Evolutionary conservation across 192 early-diverging fungal species (phyloP).

Genomic region (Rhizophlyctis rosea): DNA sequence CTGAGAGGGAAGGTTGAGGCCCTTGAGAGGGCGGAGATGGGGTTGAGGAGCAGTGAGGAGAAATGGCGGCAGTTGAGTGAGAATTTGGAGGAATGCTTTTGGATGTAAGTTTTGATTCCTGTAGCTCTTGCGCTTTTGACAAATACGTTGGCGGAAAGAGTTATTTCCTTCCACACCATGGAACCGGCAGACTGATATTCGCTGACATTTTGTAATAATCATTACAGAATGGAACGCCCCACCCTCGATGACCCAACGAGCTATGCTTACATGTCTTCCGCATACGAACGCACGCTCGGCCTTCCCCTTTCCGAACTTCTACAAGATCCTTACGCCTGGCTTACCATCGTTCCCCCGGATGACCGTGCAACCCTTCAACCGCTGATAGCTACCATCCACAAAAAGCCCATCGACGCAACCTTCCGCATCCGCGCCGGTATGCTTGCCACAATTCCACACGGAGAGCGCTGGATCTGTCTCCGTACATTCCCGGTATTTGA

Average conservation of each 20-base stretch:
- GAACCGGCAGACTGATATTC: no score
- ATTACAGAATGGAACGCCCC: no score
- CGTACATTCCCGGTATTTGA: constrained; percentile 8
- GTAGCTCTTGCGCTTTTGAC: no score
- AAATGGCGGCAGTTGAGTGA: constrained; percentile 22
- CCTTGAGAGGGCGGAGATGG: constrained; percentile 5
- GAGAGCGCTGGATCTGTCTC: constrained; percentile 10
- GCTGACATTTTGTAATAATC: no score
- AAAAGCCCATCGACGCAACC: constrained; percentile 11
- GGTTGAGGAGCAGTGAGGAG: constrained; percentile 23
- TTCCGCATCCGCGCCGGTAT: constrained; percentile 20
- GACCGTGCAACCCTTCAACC: neutral
- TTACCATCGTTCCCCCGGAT: constrained; percentile 3
- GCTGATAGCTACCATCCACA: constrained; percentile 7
- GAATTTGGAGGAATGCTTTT: constrained; percentile 18
- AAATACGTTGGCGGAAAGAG: no score
- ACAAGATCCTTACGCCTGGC: constrained; percentile 16
- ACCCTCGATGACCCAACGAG: no score
- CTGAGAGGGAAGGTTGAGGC: constrained; percentile 21
- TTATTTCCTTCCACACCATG: no score
- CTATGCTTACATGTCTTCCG: neutral
- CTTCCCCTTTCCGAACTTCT: neutral
- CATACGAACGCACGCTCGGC: neutral
- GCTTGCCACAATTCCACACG: neutral
- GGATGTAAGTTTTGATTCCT: neutral